Percentiles rank a stretch among this genome's conserved stretches.
phyloP scores from a whole-genome alignment of 139 green algal species.

The Chlorella sp. region DNA sequence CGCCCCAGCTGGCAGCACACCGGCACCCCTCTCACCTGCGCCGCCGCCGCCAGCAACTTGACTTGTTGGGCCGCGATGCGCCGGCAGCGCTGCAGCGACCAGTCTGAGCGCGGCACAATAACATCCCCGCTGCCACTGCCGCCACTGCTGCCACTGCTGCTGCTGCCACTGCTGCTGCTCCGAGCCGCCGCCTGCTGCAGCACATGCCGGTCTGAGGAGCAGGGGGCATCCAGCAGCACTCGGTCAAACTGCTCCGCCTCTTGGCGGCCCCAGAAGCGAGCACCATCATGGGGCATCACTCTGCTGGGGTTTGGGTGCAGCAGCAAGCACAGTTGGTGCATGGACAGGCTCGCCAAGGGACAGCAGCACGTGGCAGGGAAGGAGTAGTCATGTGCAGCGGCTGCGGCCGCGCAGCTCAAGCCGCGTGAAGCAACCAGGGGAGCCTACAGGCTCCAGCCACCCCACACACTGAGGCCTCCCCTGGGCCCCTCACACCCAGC shows the following conservation, averaged over 20 bases:
- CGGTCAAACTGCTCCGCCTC: conserved; percentile 60
- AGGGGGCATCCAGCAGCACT: conserved; percentile 76
- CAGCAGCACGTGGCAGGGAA: too few relatives aligned
- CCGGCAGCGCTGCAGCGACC: conserved; percentile 56
- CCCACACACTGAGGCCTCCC: too few relatives aligned
- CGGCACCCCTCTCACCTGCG: neutral
- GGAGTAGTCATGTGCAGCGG: too few relatives aligned
- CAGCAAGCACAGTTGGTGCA: too few relatives aligned
- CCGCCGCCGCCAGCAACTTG: conserved; percentile 50
- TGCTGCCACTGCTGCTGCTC: neutral
- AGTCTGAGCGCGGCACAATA: conserved; percentile 31
- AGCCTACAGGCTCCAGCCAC: too few relatives aligned
- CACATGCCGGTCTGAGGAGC: conserved; percentile 44
- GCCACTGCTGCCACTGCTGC: too few relatives aligned
- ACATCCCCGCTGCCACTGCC: too few relatives aligned
- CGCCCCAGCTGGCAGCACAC: neutral
- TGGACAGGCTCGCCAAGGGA: too few relatives aligned
- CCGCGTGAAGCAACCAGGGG: too few relatives aligned
- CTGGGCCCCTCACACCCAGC: too few relatives aligned
- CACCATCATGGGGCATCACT: conserved; percentile 44
- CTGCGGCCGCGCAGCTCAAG: too few relatives aligned
- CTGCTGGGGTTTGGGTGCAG: neutral
- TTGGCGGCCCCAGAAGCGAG: conserved; percentile 44
- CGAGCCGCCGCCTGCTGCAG: conserved; percentile 2
- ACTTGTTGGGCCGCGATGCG: conserved; percentile 56